phyloP scores from a whole-genome alignment of 306 rosid species.

The Gynostemma pentaphyllum region DNA sequence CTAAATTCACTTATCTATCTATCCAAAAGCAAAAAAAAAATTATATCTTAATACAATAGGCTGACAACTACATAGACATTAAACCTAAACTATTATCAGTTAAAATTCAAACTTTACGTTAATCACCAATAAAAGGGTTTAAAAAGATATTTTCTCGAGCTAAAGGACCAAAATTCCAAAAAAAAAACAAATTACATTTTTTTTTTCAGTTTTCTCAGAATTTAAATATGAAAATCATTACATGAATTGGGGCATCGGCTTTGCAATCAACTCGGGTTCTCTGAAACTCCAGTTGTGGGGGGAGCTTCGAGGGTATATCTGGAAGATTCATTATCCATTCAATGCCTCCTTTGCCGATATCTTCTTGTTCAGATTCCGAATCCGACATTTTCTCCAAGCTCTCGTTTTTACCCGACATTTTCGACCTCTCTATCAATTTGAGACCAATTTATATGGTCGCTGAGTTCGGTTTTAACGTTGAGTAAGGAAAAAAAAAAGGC shows the following conservation, averaged over 20 bases:
- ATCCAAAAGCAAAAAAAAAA: background rate
- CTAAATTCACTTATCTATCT: background rate
- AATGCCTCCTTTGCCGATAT: constrained; percentile 1
- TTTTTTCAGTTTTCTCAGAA: background rate
- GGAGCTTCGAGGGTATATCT: constrained; percentile 32
- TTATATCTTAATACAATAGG: background rate
- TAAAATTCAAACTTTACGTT: too few relatives aligned
- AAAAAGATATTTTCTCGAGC: background rate
- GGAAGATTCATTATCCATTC: constrained; percentile 29
- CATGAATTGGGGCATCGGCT: constrained; percentile 39
- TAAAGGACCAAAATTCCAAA: background rate
- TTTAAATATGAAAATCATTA: background rate
- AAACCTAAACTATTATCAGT: background rate
- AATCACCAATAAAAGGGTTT: background rate
- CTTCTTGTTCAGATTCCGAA: constrained; percentile 6
- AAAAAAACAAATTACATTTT: background rate
- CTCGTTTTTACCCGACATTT: background rate
- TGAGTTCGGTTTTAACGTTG: background rate
- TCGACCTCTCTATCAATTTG: background rate
- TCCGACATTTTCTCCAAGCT: constrained; percentile 9
- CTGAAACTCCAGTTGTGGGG: constrained; percentile 27
- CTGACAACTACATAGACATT: background rate
- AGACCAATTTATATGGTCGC: background rate
- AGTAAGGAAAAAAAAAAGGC: background rate
- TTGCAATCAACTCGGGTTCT: constrained; percentile 42